Evolutionary conservation across 2,329 filamentous ascomycete genomes (phyloP), one percentile per base, ranked within the genome.

Genomic region (Colletotrichum sp.): DNA sequence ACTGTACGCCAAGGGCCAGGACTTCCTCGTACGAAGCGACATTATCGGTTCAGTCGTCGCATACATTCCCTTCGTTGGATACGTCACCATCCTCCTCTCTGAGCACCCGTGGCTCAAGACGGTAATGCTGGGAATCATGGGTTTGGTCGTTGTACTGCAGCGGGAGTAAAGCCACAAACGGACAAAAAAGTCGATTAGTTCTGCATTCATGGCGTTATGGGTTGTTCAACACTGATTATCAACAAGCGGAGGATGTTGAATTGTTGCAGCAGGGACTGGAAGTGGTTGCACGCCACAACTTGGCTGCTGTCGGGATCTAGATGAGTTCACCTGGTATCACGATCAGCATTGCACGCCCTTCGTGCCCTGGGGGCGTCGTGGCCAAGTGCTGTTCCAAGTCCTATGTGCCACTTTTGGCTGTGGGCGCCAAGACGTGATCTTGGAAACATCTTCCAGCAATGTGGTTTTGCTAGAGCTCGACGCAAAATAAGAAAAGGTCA

Each of bases 71-170:
- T 97, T 97, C 81, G 96, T 98, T 16, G 97, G 97, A 79, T 98
- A 98, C 82, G 96, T 98, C 61, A 99, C 97, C 3, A 99, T 99
- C 80, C 88, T 98, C 85, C 88, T 99, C 77, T 97, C 95, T 77
- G 97, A 99, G 84, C 93, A 99, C 83, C 97, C 97, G 8, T 98
- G 96, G 96, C 85, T 98, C 80, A 99, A 99, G 91, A 97, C 95
- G 58, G 96, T 93, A 30, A 95, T 98, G 93, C 85, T 99, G 81
- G 96, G 95, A 2, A 90, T 98, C 66, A 99, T 99, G 97, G 97
- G 96, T 2, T 84, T 98, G 80, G 92, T 98, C 87, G 97, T 98
- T 30, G 93, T 99, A 64, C 84, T 99, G 80, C 97, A 99, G 84
- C 88, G 96, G 81, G 97, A 99, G 88, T 98, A 87, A 78, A 56